These are phyloP conservation scores for Trichoderma sp. DNA, from an alignment of 2,329 filamentous ascomycete species.

Conservation along the genomic window DNA sequence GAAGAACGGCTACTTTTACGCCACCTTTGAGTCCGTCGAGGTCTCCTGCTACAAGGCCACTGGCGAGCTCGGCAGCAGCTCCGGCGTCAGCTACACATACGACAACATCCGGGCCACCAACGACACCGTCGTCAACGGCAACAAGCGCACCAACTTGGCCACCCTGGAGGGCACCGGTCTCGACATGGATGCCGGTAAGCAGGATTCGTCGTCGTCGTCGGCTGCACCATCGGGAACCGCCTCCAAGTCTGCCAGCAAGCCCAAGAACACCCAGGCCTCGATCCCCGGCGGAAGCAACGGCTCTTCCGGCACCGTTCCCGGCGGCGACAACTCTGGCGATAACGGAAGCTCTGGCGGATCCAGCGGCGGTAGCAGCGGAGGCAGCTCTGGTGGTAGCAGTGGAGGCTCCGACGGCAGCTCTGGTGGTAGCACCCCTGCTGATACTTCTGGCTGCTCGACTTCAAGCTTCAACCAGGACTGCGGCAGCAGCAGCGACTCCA, in stretches of 20 bases:
- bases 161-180: constrained; percentile 81
- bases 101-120: constrained; percentile 67
- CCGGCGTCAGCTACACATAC: constrained; percentile 75
- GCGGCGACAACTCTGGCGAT: not conserved
- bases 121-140: constrained; percentile 72
- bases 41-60: constrained; percentile 79
- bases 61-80: constrained; percentile 65
- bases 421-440: constrained; percentile 25
- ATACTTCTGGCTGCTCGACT: constrained; percentile 38
- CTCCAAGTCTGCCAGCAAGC: constrained; percentile 24
- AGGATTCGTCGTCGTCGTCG: constrained; percentile 11
- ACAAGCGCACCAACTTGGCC: constrained; percentile 73
- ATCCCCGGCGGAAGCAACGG: constrained; percentile 36
- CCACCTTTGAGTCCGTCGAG: constrained; percentile 73
- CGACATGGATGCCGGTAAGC: constrained; percentile 59
- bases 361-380: constrained; percentile 12
- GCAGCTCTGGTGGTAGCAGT: constrained; percentile 28
- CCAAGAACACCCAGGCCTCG: constrained; percentile 30
- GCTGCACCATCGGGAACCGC: not conserved
- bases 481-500: constrained; percentile 33
- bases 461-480: constrained; percentile 47
- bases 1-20: constrained; percentile 84
- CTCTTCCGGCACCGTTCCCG: constrained; percentile 31
- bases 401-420: constrained; percentile 24
- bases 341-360: constrained; percentile 17